Evolutionary conservation across 148 eudicot genomes (phyloP).

Genomic region (Camellia sinensis): DNA sequence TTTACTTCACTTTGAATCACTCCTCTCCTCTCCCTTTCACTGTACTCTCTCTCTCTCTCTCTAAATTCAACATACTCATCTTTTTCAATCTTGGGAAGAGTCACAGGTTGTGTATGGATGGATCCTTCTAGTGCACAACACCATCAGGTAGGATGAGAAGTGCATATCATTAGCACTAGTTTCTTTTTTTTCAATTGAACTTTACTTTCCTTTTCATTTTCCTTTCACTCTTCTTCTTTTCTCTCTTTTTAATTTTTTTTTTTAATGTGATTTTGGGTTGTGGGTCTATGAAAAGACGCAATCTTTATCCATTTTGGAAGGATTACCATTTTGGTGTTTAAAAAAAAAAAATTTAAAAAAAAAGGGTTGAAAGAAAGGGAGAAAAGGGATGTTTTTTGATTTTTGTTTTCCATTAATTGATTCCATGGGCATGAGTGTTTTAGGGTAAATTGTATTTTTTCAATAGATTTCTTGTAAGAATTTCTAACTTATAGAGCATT

Average conservation of each 20-base stretch:
- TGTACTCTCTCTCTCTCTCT: not conserved
- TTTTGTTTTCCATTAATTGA: not conserved
- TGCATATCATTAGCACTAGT: not conserved
- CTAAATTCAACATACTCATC: not conserved
- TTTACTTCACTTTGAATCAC: conserved; percentile 12
- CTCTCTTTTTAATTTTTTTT: no score
- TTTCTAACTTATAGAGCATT: not conserved
- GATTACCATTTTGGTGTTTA: not conserved
- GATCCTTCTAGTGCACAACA: conserved; percentile 19
- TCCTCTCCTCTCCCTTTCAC: not conserved
- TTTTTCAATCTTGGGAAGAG: not conserved
- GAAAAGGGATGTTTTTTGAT: not conserved
- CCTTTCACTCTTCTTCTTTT: not conserved
- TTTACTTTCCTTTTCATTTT: not conserved
- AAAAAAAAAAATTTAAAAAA: no score
- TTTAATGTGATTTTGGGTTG: not conserved
- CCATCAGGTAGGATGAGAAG: conserved; percentile 12
- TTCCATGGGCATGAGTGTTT: not conserved
- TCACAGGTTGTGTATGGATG: conserved; percentile 9
- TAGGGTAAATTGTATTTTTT: not conserved
- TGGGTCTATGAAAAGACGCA: not conserved
- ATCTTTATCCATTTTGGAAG: not conserved
- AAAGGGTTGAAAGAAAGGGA: not conserved
- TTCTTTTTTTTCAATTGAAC: not conserved
- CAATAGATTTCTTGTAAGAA: not conserved